Conservation (phyloP, 202 grass and related monocot species). For the Carex arenaria region DNA sequence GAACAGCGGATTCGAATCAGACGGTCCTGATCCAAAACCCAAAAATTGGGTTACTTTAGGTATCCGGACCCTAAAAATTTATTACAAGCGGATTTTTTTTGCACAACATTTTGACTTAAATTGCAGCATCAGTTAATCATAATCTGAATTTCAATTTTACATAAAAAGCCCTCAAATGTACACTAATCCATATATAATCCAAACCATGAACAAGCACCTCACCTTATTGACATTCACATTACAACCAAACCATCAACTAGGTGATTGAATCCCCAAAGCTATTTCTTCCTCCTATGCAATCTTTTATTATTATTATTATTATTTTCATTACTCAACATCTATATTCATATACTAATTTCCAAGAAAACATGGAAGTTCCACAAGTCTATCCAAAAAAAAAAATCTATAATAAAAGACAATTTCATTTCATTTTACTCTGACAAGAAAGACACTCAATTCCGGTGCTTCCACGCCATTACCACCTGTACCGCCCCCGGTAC, state of each 20-base stretch:
- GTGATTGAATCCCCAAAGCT: background rate
- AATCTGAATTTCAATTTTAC: background rate
- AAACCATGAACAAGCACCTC: background rate
- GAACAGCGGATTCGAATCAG: too few relatives aligned
- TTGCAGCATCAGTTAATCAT: background rate
- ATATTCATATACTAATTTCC: background rate
- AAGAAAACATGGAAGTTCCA: conserved; percentile 15
- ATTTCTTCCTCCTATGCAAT: background rate
- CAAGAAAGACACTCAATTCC: conserved; percentile 93
- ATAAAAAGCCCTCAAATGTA: background rate
- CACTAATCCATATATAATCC: background rate
- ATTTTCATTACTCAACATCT: background rate
- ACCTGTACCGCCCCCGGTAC: background rate
- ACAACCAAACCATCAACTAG: conserved; percentile 13
- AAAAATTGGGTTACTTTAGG: too few relatives aligned
- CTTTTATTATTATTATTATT: background rate
- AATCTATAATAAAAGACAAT: background rate
- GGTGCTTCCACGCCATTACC: conserved; percentile 28
- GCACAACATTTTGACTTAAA: background rate
- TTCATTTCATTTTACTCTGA: conserved; percentile 71
- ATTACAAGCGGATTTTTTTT: background rate
- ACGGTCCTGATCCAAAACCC: too few relatives aligned
- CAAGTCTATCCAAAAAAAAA: conserved; percentile 17
- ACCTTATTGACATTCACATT: conserved; percentile 19
- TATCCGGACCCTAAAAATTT: too few relatives aligned